Evolutionary conservation across 768 basidiomycete genomes (phyloP), one percentile per base, ranked within the genome.

Genomic region (Amanita inopinata): DNA sequence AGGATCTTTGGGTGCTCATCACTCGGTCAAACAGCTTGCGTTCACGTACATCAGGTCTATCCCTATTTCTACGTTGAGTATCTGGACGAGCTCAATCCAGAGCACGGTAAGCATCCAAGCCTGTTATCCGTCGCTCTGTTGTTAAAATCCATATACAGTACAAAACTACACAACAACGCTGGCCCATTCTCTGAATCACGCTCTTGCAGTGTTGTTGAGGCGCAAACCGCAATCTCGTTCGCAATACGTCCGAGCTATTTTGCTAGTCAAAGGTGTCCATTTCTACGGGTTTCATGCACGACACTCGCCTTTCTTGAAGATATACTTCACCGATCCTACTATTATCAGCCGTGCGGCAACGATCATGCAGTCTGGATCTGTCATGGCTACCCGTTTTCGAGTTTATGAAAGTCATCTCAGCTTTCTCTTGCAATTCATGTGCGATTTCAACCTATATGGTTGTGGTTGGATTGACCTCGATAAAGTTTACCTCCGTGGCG

Each of bases 41-140:
- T 93, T 10, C 83, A 96, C 65, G 66, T 98, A 30, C 93, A 96
- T 58, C 89, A 92, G 66, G 84, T 85, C 22, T 94, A 84, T 61
- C 93, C 94, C 0, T 99, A 99, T 61, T 80, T 93, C 59, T 94
- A 76, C 58, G 72, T 94, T 34, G 83, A 90, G 51, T 99, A 94
- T 63, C 52, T 59, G 15, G 84, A 78, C 1, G 71, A 71, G 22
- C 59, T 93, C 55, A 71, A 73, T 33, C 78, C 79, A 0, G 69
- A 66, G 19, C 58, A 73, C 49, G 85, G 89, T 86, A 51, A 53
- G 57, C 48, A 17, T 30, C n/a, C n/a, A n/a, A n/a, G n/a, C n/a
- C n/a, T n/a, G n/a, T n/a, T n/a, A n/a, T n/a, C n/a, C n/a, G n/a
- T n/a, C n/a, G n/a, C n/a, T n/a, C n/a, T n/a, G n/a, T n/a, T n/a